Evolutionary conservation across 768 basidiomycete species (phyloP).

Genomic region (Amanita rubescens): DNA sequence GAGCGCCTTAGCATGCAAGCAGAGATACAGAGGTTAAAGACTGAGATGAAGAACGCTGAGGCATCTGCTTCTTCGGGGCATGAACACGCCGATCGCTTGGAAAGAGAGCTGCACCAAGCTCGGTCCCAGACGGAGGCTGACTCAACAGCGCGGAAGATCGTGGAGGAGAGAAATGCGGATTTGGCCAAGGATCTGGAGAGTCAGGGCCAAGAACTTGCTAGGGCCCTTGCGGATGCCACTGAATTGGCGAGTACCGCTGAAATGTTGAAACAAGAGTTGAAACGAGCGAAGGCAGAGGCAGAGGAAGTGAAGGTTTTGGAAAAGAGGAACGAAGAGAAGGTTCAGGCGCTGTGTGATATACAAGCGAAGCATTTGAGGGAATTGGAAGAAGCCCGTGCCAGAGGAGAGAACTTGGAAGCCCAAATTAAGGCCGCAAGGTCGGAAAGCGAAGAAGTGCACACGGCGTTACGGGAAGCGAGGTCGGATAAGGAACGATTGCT

Average conservation of each 20-base stretch:
- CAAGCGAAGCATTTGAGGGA: constrained; percentile 65
- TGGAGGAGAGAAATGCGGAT: constrained; percentile 59
- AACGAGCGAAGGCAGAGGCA: constrained; percentile 51
- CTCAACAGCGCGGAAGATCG: constrained; percentile 45
- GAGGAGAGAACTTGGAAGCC: constrained; percentile 67
- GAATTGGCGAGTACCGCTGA: constrained; percentile 58
- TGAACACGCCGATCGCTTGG: constrained; percentile 47
- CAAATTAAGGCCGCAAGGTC: constrained; percentile 64
- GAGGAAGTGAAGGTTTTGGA: constrained; percentile 66
- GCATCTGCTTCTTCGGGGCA: constrained; percentile 34
- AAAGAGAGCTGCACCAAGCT: constrained; percentile 58
- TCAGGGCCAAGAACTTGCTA: constrained; percentile 45
- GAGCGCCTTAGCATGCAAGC: constrained; percentile 47
- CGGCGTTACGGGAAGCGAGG: constrained; percentile 59
- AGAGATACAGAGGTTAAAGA: constrained; percentile 49
- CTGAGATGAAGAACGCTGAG: constrained; percentile 33
- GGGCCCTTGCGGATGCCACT: constrained; percentile 60
- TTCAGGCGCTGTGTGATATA: constrained; percentile 63
- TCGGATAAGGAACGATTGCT: constrained; percentile 76
- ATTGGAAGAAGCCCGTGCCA: constrained; percentile 66
- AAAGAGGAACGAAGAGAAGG: constrained; percentile 52
- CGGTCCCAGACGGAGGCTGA: constrained; percentile 62
- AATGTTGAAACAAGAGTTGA: constrained; percentile 52
- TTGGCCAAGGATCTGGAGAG: constrained; percentile 47
- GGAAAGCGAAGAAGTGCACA: constrained; percentile 67